phyloP scores from a whole-genome alignment of 2,329 filamentous ascomycete genomes.

The Diaporthe capsici region DNA sequence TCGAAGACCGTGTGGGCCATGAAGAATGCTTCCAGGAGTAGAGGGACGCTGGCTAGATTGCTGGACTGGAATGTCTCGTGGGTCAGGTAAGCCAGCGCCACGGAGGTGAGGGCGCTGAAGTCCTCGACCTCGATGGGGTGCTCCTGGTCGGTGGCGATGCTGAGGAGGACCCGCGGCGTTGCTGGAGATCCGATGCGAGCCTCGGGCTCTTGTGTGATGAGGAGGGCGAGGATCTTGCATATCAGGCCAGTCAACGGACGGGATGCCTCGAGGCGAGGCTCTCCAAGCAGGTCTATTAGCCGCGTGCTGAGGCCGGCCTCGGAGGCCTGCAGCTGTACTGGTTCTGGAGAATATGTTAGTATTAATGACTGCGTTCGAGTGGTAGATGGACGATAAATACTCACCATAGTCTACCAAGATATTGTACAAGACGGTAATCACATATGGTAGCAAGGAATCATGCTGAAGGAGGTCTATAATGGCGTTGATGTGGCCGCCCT shows the following conservation, averaged over 20 bases:
- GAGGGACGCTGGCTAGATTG: conserved; percentile 59
- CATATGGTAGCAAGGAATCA: conserved; percentile 64
- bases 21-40: conserved; percentile 64
- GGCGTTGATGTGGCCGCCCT: conserved; percentile 60
- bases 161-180: conserved; percentile 65
- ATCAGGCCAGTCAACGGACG: conserved; percentile 64
- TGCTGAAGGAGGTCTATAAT: conserved; percentile 65
- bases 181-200: conserved; percentile 57
- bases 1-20: conserved; percentile 62
- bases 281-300: conserved; percentile 64
- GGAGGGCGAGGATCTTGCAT: conserved; percentile 69
- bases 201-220: conserved; percentile 68
- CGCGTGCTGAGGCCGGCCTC: conserved; percentile 63
- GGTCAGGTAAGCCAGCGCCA: conserved; percentile 69
- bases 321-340: conserved; percentile 69
- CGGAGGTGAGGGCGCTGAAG: conserved; percentile 65
- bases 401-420: conserved; percentile 74
- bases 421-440: conserved; percentile 74
- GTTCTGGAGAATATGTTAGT: conserved; percentile 58
- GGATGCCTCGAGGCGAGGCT: conserved; percentile 58
- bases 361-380: background rate
- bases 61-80: conserved; percentile 65
- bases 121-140: conserved; percentile 65
- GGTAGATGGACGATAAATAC: conserved; percentile 35
- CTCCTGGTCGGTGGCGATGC: conserved; percentile 59